These are phyloP conservation scores for Filobasidium wieringae DNA, from an alignment of 768 basidiomycete genomes.

Conservation along the genomic window DNA sequence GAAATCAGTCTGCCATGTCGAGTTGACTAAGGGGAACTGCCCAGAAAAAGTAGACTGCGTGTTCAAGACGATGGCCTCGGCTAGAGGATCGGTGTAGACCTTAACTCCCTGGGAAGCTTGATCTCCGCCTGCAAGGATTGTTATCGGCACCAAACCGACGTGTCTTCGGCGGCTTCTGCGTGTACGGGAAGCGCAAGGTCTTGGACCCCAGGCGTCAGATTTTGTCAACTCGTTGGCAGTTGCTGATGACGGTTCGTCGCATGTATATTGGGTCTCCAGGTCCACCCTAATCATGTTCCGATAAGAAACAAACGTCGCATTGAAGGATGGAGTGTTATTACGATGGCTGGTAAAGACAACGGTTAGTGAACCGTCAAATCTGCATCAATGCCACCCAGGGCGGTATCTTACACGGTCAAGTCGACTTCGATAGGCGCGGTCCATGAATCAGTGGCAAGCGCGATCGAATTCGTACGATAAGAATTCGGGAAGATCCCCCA, in stretches of 20 bases:
- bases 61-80: conserved; percentile 1
- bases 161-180: background rate
- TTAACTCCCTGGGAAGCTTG: background rate
- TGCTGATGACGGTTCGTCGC: background rate
- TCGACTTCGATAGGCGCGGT: background rate
- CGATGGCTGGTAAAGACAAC: background rate
- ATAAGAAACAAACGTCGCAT: background rate
- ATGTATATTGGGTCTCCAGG: background rate
- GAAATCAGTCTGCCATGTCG: background rate
- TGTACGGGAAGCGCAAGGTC: background rate
- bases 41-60: background rate
- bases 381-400: background rate
- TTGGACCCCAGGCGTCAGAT: background rate
- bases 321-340: background rate
- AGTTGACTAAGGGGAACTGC: background rate
- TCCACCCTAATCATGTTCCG: background rate
- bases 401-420: background rate
- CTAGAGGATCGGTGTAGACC: background rate
- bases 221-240: background rate
- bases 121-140: background rate
- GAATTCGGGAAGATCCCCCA: too few relatives aligned
- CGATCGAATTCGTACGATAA: too few relatives aligned
- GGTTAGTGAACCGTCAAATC: background rate
- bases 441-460: background rate
- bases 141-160: background rate